Conservation (phyloP, 139 green algal species). For the Nannochloris sp. region DNA sequence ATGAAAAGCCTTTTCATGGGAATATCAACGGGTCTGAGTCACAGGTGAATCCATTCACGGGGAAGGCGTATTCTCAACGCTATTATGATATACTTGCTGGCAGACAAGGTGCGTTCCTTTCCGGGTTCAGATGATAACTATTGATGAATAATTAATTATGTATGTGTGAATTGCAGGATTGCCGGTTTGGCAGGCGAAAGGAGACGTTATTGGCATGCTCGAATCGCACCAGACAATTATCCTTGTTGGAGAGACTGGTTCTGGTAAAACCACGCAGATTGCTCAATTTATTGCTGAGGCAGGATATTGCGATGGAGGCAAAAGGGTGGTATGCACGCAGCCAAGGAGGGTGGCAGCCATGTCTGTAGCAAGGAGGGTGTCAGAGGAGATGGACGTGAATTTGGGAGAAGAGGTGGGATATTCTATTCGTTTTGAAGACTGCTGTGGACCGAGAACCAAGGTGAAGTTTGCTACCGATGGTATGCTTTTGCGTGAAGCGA, state of each 20-base stretch:
- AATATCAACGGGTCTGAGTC: constrained; percentile 13
- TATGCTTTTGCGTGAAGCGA: constrained; percentile 91
- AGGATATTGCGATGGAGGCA: constrained; percentile 61
- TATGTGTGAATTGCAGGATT: constrained; percentile 47
- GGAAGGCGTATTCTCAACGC: constrained; percentile 59
- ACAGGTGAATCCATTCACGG: constrained; percentile 70
- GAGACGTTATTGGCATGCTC: constrained; percentile 89
- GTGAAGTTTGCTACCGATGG: constrained; percentile 95
- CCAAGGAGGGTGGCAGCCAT: constrained; percentile 80
- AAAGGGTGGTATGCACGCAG: constrained; percentile 80
- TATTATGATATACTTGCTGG: constrained; percentile 94
- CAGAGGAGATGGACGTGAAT: constrained; percentile 73
- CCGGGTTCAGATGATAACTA: neutral
- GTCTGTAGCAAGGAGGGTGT: constrained; percentile 76
- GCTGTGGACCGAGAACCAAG: constrained; percentile 49
- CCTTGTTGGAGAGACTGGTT: constrained; percentile 95
- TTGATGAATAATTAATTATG: neutral
- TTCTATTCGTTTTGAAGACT: constrained; percentile 84
- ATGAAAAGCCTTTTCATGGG: constrained; percentile 6
- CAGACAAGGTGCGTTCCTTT: constrained; percentile 44
- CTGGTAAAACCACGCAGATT: constrained; percentile 99
- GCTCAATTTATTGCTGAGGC: constrained; percentile 91
- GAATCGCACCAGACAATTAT: constrained; percentile 91
- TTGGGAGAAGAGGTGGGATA: constrained; percentile 83
- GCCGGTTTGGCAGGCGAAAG: constrained; percentile 92